Base-by-base conservation (phyloP, 169 alveolate species). In the Cryptosporidium tyzzeri region DNA sequence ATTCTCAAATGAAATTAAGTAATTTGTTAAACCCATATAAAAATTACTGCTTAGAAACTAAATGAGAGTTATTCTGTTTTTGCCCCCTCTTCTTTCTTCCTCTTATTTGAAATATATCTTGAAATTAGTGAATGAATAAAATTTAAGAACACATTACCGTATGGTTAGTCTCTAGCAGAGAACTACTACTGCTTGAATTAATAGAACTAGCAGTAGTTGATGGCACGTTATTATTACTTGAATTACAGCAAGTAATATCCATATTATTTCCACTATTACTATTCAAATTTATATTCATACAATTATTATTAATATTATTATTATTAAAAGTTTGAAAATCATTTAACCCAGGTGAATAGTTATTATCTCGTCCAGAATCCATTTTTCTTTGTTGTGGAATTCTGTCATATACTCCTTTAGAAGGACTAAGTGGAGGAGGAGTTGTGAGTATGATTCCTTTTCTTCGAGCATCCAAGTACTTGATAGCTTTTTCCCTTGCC, bases 381-480 rank as follows among this genome's bases (percentile, higher is more conserved):
- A 48, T 10, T 48, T 59, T 74, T n/a, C 35, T 55, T 31, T 74
- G 86, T 12, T 74, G 70, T 9, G 86, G 86, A 31, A 74, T 74
- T 55, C 86, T 53, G 45, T 74, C 86, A 44, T 59, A 55, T n/a
- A 74, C 35, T 12, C 86, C 86, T 50, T 74, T 74, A 33, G 86
- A 74, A 31, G 86, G 86, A 23, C 86, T 74, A 18, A 74, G 71
- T 21, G 86, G 86, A n/a, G 86, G 86, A 26, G 86, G 86, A n/a
- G 86, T 74, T 2, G 86, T 53, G 37, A 74, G 39, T n/a, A 74
- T 74, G 44, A 74, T 74, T 16, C 86, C 86, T 18, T 74, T 74
- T 31, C 86, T 74, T 8, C 86, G 71, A 31, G 86, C 86, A 18
- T 74, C 86, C 29, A 74, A 26, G 12, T 74, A 74, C 23, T 59